Evolutionary conservation across 129 eudicot species (phyloP), one percentile per base, ranked within the genome.

Genomic region (Chrysanthemum lavandulifolium): DNA sequence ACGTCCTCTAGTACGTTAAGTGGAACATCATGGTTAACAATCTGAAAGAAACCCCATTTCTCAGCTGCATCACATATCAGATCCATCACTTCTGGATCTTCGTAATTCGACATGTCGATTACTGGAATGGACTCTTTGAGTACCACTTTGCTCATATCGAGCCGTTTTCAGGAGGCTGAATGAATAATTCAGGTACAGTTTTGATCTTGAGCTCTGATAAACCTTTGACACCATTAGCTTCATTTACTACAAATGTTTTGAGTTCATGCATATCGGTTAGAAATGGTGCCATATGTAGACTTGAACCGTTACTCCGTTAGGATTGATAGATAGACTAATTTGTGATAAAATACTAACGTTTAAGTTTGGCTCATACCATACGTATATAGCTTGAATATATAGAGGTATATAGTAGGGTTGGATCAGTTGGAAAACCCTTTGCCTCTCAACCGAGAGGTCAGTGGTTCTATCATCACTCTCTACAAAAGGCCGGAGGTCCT

Each of bases 201-300:
- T 77, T 61, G 76, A 36, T 60, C 10, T 36, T 82, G 79, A 79
- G 45, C 29, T 79, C 74, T 0, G 84, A 79, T 61, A 82, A 81
- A 40, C 89, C 89, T 71, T 73, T 82, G 5, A 82, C 86, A n/a
- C 90, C 90, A 33, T 85, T 76, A 58, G 84, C 90, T 43, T 82
- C 75, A 14, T 77, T 49, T 29, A 51, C 81, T 56, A 77, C 76
- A 23, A 77, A 77, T 15, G 52, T 66, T 56, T 76, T 76, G 61
- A 76, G 74, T 25, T 58, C 50, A 12, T 7, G 40, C 3, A 50
- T 27, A 27, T 76, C 33, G 0, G 40, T 49, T 1, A 76, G 33
- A 40, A 19, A 13, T 45, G 66, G 55, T 71, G 56, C 76, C 76
- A 71, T 71, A 31, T 31, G 5, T 31, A 31, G 36, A 31, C 6